Evolutionary conservation across 2,329 filamentous ascomycete species (phyloP).

Genomic region (Nemania serpens): DNA sequence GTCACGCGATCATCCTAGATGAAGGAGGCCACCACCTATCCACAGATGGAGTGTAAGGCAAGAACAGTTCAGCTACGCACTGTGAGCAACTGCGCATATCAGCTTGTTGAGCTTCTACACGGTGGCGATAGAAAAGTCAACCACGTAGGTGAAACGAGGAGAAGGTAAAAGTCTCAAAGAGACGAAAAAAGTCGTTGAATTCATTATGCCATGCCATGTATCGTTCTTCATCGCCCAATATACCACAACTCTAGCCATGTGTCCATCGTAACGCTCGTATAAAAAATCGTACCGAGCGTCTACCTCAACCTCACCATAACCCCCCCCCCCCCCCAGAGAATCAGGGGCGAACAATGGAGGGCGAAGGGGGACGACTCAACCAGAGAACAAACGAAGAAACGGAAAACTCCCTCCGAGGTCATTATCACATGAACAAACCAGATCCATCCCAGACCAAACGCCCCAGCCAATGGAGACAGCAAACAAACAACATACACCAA

Average conservation of each 20-base stretch:
- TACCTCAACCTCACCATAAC: slow-evolving; percentile 17
- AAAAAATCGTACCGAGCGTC: slow-evolving; percentile 13
- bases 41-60: background rate
- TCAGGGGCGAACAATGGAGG: background rate
- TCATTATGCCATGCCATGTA: slow-evolving; percentile 38
- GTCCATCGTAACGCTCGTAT: slow-evolving; percentile 11
- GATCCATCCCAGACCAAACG: slow-evolving; percentile 15
- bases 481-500: slow-evolving; percentile 18
- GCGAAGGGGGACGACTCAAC: slow-evolving; percentile 12
- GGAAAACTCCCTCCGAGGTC: slow-evolving; percentile 25
- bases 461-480: slow-evolving; percentile 26
- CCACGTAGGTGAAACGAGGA: background rate
- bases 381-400: slow-evolving; percentile 21
- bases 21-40: background rate
- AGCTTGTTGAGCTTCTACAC: background rate
- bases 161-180: slow-evolving; percentile 2
- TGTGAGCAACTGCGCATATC: background rate
- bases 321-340: slow-evolving; percentile 16
- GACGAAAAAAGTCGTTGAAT: slow-evolving; percentile 33
- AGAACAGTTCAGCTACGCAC: slow-evolving; percentile 6
- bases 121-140: too few species aligned
- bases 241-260: slow-evolving; percentile 35
- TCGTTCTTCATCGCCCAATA: slow-evolving; percentile 35
- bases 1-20: slow-evolving; percentile 1
- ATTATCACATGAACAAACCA: slow-evolving; percentile 25